Evolutionary conservation across 257 asterid species (phyloP).

Genomic region (Jacaranda mimosifolia): DNA sequence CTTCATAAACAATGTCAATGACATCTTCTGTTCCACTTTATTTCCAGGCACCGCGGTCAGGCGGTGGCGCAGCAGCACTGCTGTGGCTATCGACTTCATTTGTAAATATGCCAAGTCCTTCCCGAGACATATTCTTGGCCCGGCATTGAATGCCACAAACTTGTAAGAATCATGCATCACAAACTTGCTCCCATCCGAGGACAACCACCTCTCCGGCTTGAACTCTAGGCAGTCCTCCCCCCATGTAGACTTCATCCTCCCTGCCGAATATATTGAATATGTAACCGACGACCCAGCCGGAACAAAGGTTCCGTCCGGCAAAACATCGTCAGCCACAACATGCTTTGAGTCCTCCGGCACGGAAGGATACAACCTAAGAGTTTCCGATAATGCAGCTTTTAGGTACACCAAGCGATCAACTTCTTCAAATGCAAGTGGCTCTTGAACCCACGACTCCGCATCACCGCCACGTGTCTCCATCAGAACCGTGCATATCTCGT

Average conservation of each 20-base stretch:
- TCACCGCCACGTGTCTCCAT: constrained; percentile 72
- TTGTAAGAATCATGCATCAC: constrained; percentile 73
- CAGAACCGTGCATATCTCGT: constrained; percentile 68
- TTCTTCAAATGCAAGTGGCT: constrained; percentile 74
- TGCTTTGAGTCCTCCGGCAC: constrained; percentile 95
- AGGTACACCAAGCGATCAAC: constrained; percentile 75
- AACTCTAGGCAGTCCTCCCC: constrained; percentile 87
- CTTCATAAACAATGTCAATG: constrained; percentile 87
- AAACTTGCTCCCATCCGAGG: constrained; percentile 51
- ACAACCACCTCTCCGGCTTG: constrained; percentile 87
- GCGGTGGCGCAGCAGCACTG: constrained; percentile 82
- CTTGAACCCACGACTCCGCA: constrained; percentile 58
- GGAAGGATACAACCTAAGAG: constrained; percentile 84
- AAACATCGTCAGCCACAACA: constrained; percentile 73
- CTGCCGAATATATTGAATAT: constrained; percentile 88
- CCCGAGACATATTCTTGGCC: constrained; percentile 89
- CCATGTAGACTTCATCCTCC: constrained; percentile 85
- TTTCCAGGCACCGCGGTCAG: constrained; percentile 63
- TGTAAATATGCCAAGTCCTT: constrained; percentile 87
- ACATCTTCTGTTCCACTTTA: constrained; percentile 90
- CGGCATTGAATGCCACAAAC: constrained; percentile 92
- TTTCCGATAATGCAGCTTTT: constrained; percentile 83
- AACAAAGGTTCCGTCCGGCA: constrained; percentile 88
- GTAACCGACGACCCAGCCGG: constrained; percentile 91
- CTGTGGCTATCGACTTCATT: constrained; percentile 91